Evolutionary conservation across 2,329 filamentous ascomycete species (phyloP).

Genomic region (Sclerotinia glacialis): DNA sequence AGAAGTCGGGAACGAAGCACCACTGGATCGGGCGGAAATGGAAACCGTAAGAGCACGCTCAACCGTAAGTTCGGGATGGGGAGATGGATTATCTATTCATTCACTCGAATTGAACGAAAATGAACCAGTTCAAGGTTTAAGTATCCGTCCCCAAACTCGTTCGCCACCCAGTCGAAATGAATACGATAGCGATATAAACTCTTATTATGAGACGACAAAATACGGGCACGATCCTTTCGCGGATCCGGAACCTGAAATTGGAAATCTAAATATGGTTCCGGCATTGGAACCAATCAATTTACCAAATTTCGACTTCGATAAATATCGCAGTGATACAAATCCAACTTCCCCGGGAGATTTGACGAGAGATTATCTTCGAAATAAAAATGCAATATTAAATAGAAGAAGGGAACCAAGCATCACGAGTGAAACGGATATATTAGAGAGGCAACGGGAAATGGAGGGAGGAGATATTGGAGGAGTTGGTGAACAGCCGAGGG

Average conservation of each 20-base stretch:
- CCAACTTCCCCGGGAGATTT: background rate
- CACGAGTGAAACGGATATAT: constrained; percentile 25
- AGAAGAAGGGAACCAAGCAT: constrained; percentile 31
- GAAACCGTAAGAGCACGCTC: background rate
- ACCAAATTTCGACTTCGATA: background rate
- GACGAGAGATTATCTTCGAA: background rate
- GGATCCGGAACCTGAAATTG: background rate
- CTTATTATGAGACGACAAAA: background rate
- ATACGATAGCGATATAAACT: background rate
- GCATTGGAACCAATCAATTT: background rate
- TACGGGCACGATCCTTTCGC: constrained; percentile 1
- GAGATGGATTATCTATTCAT: constrained; percentile 32
- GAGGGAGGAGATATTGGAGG: background rate
- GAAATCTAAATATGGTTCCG: background rate
- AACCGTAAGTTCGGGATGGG: background rate
- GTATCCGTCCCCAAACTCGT: background rate
- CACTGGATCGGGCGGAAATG: background rate
- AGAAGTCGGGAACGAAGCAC: background rate
- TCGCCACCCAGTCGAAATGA: background rate
- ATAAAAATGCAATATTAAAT: background rate
- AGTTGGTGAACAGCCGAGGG: background rate
- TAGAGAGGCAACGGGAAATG: background rate
- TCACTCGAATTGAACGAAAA: constrained; percentile 32
- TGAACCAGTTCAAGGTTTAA: background rate
- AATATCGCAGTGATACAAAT: too few species aligned